Percentiles rank a stretch among this genome's conserved stretches.
phyloP scores from a whole-genome alignment of 2,329 filamentous ascomycete genomes.

The Clonostachys sp. region DNA sequence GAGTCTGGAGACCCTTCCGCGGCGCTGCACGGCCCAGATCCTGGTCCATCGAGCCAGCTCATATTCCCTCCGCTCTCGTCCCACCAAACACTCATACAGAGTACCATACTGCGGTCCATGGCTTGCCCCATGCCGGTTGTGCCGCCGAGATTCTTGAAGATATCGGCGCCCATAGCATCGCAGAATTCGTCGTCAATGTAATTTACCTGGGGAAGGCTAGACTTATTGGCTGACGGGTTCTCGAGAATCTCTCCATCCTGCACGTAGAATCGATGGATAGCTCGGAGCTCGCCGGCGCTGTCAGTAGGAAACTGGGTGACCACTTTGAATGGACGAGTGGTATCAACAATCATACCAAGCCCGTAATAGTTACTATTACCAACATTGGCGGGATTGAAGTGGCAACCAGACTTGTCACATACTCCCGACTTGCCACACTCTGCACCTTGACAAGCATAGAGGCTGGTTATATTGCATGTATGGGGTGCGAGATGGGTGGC shows the following conservation, averaged over 20 bases:
- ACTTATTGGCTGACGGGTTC: conserved; percentile 24
- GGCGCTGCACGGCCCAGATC: conserved; percentile 45
- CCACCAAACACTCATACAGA: conserved; percentile 50
- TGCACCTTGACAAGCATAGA: conserved; percentile 37
- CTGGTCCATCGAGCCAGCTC: conserved; percentile 45
- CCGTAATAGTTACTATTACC: conserved; percentile 23
- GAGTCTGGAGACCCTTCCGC: conserved; percentile 45
- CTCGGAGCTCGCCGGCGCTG: conserved; percentile 25
- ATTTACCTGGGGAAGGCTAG: conserved; percentile 26
- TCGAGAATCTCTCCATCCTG: conserved; percentile 42
- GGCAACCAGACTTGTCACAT: conserved; percentile 38
- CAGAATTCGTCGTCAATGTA: conserved; percentile 43
- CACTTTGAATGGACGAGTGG: conserved; percentile 32
- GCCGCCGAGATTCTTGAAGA: conserved; percentile 30
- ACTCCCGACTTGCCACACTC: conserved; percentile 30
- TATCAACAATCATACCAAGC: conserved; percentile 25
- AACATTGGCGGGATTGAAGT: conserved; percentile 33
- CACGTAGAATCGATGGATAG: conserved; percentile 43
- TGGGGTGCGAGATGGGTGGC: conserved; percentile 43
- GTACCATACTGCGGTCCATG: conserved; percentile 41
- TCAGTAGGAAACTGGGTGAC: conserved; percentile 43
- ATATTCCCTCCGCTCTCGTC: conserved; percentile 40
- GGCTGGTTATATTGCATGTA: conserved; percentile 35
- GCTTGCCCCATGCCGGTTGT: conserved; percentile 38
- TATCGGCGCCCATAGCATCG: conserved; percentile 16